Percentiles rank a stretch among this genome's conserved stretches.
phyloP scores from a whole-genome alignment of 2,329 filamentous ascomycete species.

The Elsinoe batatas region DNA sequence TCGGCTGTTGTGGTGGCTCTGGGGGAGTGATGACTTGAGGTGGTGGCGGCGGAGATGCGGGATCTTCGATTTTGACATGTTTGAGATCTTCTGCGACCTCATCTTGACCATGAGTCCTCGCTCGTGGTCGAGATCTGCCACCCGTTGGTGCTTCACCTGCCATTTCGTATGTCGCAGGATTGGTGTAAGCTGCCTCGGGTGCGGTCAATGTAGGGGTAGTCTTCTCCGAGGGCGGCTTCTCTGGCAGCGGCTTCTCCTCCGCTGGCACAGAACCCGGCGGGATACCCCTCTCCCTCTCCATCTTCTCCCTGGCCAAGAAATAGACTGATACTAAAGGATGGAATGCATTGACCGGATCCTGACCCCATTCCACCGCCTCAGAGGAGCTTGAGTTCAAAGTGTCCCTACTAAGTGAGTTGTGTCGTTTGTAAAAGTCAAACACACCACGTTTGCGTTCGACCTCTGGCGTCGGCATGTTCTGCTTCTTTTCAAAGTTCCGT shows the following conservation, averaged over 20 bases:
- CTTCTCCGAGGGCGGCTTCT: constrained; percentile 7
- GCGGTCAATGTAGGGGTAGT: constrained; percentile 65
- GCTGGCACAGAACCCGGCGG: constrained; percentile 51
- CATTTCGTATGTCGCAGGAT: constrained; percentile 74
- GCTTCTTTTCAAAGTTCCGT: constrained; percentile 59
- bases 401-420: constrained; percentile 84
- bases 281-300: constrained; percentile 61
- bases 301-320: constrained; percentile 90
- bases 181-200: constrained; percentile 82
- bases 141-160: constrained; percentile 80
- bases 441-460: constrained; percentile 81
- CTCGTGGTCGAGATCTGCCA: constrained; percentile 70
- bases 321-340: constrained; percentile 89
- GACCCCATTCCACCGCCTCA: constrained; percentile 71
- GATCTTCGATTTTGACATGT: constrained; percentile 48
- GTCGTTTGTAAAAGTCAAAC: constrained; percentile 94
- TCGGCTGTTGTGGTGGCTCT: constrained; percentile 43
- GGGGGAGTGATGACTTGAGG: constrained; percentile 34
- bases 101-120: constrained; percentile 89
- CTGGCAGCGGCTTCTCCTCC: constrained; percentile 39
- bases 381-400: constrained; percentile 74
- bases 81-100: constrained; percentile 68
- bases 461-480: constrained; percentile 47
- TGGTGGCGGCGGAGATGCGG: constrained; percentile 40
- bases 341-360: constrained; percentile 86